Percentiles rank a stretch among this genome's conserved stretches.
Evolutionary conservation across 192 early-diverging fungal genomes (phyloP).

Genomic region (Glomus cerebriforme): DNA sequence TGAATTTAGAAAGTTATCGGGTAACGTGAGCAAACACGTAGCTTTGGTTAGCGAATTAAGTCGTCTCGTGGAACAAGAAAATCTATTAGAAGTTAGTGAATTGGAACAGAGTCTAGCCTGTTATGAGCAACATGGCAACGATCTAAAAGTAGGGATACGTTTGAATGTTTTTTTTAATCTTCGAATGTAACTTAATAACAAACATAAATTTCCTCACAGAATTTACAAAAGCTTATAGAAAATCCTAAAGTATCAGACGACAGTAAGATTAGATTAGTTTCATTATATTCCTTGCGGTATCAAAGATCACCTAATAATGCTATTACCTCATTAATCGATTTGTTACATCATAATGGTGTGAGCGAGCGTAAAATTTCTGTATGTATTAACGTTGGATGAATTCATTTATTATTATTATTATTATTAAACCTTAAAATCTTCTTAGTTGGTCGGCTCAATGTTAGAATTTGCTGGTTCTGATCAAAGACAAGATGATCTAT

Average conservation of each 20-base stretch:
- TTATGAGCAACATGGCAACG: conserved; percentile 79
- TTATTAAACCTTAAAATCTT: background rate
- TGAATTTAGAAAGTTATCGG: conserved; percentile 93
- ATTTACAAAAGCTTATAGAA: conserved; percentile 69
- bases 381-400: conserved; percentile 30
- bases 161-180: background rate
- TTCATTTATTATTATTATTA: background rate
- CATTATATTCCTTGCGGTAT: conserved; percentile 91
- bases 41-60: conserved; percentile 96
- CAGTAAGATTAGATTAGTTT: conserved; percentile 76
- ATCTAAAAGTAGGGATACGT: conserved; percentile 68
- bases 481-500: conserved; percentile 86
- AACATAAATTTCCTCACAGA: conserved; percentile 39
- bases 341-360: conserved; percentile 71
- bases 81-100: conserved; percentile 86
- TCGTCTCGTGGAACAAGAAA: conserved; percentile 70
- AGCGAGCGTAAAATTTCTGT: conserved; percentile 73
- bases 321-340: conserved; percentile 69
- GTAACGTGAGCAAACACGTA: conserved; percentile 98
- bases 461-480: conserved; percentile 76
- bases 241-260: conserved; percentile 67
- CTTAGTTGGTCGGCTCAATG: conserved; percentile 67
- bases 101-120: conserved; percentile 94
- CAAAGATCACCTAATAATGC: conserved; percentile 80
- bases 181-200: background rate